A percentile compares a stretch with the other conserved stretches of the same genome.
These are phyloP conservation scores for Tolypocladium paradoxum DNA, from an alignment of 2,329 filamentous ascomycete species.

Conservation along the genomic window DNA sequence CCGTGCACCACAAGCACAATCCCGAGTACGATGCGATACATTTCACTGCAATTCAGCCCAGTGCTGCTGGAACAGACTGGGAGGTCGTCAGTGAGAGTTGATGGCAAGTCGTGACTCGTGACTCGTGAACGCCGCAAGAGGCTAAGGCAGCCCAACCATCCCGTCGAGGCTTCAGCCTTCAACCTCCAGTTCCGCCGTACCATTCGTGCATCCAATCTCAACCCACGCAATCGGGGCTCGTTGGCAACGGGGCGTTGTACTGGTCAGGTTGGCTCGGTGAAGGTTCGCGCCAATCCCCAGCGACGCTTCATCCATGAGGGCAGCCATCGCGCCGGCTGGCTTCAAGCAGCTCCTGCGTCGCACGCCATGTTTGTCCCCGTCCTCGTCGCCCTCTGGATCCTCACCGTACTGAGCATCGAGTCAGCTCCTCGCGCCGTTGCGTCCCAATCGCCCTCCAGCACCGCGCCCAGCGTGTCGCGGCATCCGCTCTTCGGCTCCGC, in stretches of 20 bases:
- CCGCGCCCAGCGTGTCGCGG: too few relatives aligned
- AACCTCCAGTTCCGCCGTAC: not conserved
- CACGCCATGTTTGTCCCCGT: not conserved
- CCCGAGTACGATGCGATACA: too few relatives aligned
- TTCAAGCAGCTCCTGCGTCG: not conserved
- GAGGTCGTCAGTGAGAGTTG: too few relatives aligned
- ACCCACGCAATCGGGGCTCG: not conserved
- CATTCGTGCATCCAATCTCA: not conserved
- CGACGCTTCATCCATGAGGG: not conserved
- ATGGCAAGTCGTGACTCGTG: too few relatives aligned
- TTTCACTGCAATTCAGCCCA: too few relatives aligned
- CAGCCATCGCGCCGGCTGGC: not conserved
- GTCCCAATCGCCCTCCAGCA: not conserved
- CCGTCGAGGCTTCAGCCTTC: not conserved
- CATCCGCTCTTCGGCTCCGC: not conserved
- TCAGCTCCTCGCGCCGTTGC: not conserved
- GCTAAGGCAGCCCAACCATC: too few relatives aligned
- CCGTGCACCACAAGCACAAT: too few relatives aligned
- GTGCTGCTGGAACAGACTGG: too few relatives aligned
- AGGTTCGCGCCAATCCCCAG: too few relatives aligned
- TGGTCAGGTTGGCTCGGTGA: too few relatives aligned
- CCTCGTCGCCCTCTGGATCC: not conserved
- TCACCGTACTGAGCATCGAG: conserved; percentile 1
- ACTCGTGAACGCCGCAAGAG: too few relatives aligned
- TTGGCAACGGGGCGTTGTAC: too few relatives aligned